Base-by-base conservation (phyloP, 441 rosid genomes). In the Adansonia grandidieri region DNA sequence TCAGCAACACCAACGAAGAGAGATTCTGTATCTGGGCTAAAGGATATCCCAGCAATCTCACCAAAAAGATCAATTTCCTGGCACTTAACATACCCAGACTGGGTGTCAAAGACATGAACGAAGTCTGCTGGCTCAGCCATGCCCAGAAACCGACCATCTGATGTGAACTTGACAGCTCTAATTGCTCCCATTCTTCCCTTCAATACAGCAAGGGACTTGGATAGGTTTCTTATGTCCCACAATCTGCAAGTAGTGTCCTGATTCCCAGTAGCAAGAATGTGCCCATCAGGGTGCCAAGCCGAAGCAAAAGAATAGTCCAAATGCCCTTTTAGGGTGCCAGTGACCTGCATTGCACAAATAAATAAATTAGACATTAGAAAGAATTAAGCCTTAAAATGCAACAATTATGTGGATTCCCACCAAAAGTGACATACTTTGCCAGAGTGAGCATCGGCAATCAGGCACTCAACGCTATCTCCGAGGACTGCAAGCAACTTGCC, bases 111-210 rank as follows among this genome's bases (percentile, higher is more conserved):
- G 64, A 91, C 54, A 60, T 91, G 96, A 4, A 90, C 89, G 58
- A 91, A 91, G 72, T 91, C 96, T 0, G 93, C 93, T 9, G 96
- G 89, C 80, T 91, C 93, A 10, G 92, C 91, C 91, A 90, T 90
- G 14, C 87, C 96, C 77, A 91, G 76, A 83, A 90, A 91, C 78
- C 86, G 79, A 24, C 96, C 96, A 6, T 90, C 89, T 0, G 83
- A 84, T 4, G 88, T 84, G 87, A 89, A 91, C 84, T 79, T 90
- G 19, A 91, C 58, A 17, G 87, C 91, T 83, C 96, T 86, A 8
- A 91, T 90, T 2, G 96, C 91, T 45, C 96, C 96, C 93, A 91
- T 91, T 77, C 87, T 87, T 65, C 93, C 93, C 83, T 91, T 88
- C 48, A 91, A 78, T 7, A 91, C 87, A 6, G 86, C 85, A 0